phyloP scores from a whole-genome alignment of 2,329 filamentous ascomycete species.

The Aureobasidium zeae region DNA sequence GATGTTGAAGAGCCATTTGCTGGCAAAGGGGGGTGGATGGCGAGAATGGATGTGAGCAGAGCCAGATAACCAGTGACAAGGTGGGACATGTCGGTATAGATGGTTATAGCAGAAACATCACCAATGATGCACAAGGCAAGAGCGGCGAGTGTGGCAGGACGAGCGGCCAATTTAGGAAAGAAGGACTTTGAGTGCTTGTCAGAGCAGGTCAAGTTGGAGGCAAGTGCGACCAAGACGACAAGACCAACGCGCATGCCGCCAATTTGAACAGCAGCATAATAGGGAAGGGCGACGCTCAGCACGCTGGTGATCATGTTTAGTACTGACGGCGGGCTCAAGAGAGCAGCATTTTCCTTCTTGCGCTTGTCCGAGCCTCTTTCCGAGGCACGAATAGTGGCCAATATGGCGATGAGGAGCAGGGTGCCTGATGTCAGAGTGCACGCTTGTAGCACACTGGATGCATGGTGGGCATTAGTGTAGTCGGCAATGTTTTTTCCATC shows the following conservation, averaged over 20 bases:
- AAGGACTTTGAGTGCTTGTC: conserved; percentile 17
- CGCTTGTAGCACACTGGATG: conserved; percentile 34
- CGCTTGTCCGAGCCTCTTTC: conserved; percentile 25
- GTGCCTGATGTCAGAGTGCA: conserved; percentile 39
- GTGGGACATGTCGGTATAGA: conserved; percentile 22
- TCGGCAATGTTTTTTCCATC: conserved; percentile 18
- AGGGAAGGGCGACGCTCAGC: conserved; percentile 36
- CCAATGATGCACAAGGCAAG: conserved; percentile 28
- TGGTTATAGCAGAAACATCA: conserved; percentile 29
- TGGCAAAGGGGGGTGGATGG: conserved; percentile 42
- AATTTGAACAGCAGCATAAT: conserved; percentile 47
- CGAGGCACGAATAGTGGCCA: conserved; percentile 28
- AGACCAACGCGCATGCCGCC: conserved; percentile 47
- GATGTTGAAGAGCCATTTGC: conserved; percentile 14
- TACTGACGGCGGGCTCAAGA: neutral
- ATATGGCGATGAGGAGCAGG: conserved; percentile 36
- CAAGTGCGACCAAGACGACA: conserved; percentile 39
- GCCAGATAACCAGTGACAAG: conserved; percentile 40
- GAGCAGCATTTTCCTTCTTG: conserved; percentile 22
- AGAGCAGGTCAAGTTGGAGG: conserved; percentile 35
- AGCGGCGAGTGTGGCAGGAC: conserved; percentile 30
- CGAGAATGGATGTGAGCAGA: conserved; percentile 37
- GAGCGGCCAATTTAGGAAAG: conserved; percentile 25
- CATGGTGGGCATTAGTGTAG: conserved; percentile 1
- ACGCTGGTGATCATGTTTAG: conserved; percentile 11